Base-by-base conservation (phyloP, 2,329 filamentous ascomycete species). In the Diaporthe helianthi region DNA sequence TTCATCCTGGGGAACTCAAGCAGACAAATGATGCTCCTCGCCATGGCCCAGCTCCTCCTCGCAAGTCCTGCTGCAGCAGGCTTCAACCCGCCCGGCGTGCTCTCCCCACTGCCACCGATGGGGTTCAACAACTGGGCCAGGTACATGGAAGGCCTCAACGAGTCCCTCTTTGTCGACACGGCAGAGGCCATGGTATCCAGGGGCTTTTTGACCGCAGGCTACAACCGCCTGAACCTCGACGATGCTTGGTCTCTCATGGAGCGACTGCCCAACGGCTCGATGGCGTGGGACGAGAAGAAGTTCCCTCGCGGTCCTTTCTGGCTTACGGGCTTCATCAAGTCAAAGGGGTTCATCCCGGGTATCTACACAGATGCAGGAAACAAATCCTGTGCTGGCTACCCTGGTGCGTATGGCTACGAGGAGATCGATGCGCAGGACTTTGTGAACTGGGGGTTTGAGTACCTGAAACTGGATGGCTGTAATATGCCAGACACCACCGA, bases 41-140 rank as follows among this genome's bases (percentile, higher is more conserved):
- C 55, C 51, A 69, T 69, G 55, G 70, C 64, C 38, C 69, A 69
- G 44, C 46, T 71, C 47, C 53, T 71, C 19, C 63, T 67, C 12
- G 61, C 69, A 26, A 36, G 41, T 19, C 53, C 44, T 29, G 69
- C 66, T 22, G n/a, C 22, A 7, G 66, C 71, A 51, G 69, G 52
- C 41, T 71, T 68, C 54, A 55, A 65, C 46, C 65, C 69, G 2
- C 71, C 71, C 1, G 71, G 71, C 17, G 22, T 71, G 8, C 69
- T 72, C 36, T 80, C 33, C 73, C 79, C 29, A 76, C 77, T 4
- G 2, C 82, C 84, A 1, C 83, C 84, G 12, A 86, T 86, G 84
- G 84, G 83, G 29, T 86, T 84, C 78, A 85, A 85, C 74, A 83
- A 83, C 72, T 86, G 84, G 84, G 78, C 83, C 1, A 81, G 82